Evolutionary conservation across 1,139 yeast species (phyloP).

Genomic region (Saccharomyces hybrid): DNA sequence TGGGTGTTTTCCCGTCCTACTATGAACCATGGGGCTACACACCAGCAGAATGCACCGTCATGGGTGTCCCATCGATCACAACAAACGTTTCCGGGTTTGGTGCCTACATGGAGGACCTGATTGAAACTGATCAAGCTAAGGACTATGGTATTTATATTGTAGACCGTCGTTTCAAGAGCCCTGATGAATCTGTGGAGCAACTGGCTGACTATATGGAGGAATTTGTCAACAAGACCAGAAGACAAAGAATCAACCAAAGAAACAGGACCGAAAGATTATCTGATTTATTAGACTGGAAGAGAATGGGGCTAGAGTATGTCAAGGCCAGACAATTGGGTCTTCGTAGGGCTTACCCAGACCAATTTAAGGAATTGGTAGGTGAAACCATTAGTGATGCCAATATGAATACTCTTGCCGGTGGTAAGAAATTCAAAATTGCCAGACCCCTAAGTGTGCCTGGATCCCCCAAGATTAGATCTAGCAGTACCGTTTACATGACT

Average conservation of each 20-base stretch:
- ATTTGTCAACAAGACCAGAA: constrained; percentile 79
- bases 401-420: constrained; percentile 28
- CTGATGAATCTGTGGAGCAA: constrained; percentile 91
- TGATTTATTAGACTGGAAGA: constrained; percentile 91
- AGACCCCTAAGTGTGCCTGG: constrained; percentile 95
- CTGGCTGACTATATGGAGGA: constrained; percentile 84
- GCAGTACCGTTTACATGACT: constrained; percentile 44
- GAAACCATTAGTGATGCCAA: constrained; percentile 25
- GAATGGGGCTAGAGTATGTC: constrained; percentile 94
- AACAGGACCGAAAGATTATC: constrained; percentile 92
- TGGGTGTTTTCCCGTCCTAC: constrained; percentile 97
- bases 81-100: too few relatives aligned
- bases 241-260: constrained; percentile 97
- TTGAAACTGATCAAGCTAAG: too few relatives aligned
- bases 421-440: constrained; percentile 58
- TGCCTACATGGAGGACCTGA: too few relatives aligned
- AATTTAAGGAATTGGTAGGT: constrained; percentile 50
- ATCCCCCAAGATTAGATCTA: constrained; percentile 57
- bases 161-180: constrained; percentile 87
- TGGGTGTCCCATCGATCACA: too few relatives aligned
- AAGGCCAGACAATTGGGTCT: constrained; percentile 90
- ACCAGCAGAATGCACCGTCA: too few relatives aligned
- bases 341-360: constrained; percentile 89
- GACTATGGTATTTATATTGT: too few relatives aligned
- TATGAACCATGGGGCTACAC: constrained; percentile 99